Percentiles rank a stretch among this genome's conserved stretches.
phyloP scores from a whole-genome alignment of 164 flowering plant genomes.

The Sextonia rubra region DNA sequence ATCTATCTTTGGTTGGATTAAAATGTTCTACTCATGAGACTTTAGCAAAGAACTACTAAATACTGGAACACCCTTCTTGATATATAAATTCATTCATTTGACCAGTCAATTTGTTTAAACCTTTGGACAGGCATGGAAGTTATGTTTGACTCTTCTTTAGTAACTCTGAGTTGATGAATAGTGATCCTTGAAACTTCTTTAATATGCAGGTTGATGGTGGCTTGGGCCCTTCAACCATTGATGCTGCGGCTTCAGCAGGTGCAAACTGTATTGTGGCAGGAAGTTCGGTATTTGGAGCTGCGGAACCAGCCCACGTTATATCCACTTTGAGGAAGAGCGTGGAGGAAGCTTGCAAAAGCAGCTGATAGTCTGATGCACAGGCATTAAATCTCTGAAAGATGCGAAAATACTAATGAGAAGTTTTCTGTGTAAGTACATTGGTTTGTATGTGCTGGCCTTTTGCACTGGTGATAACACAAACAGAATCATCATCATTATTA shows the following conservation, averaged over 20 bases:
- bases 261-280: conserved; percentile 98
- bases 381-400: neutral
- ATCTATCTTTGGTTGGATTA: too few relatives aligned
- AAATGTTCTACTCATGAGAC: too few relatives aligned
- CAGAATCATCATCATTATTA: neutral
- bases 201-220: conserved; percentile 88
- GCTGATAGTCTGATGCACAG: conserved; percentile 7
- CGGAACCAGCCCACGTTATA: conserved; percentile 79
- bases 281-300: conserved; percentile 90
- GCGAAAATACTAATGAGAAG: neutral
- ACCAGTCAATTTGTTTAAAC: too few relatives aligned
- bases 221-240: conserved; percentile 86
- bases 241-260: conserved; percentile 75
- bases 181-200: neutral
- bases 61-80: too few relatives aligned
- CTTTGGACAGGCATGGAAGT: neutral
- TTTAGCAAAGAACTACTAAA: too few relatives aligned
- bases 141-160: neutral
- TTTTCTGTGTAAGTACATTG: neutral
- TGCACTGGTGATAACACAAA: neutral
- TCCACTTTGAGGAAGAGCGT: conserved; percentile 62
- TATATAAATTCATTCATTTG: too few relatives aligned
- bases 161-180: too few relatives aligned
- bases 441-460: neutral
- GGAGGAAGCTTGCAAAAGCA: conserved; percentile 28